Conservation (phyloP, 805 yeast species). For the Zygotorulaspora danielsina region DNA sequence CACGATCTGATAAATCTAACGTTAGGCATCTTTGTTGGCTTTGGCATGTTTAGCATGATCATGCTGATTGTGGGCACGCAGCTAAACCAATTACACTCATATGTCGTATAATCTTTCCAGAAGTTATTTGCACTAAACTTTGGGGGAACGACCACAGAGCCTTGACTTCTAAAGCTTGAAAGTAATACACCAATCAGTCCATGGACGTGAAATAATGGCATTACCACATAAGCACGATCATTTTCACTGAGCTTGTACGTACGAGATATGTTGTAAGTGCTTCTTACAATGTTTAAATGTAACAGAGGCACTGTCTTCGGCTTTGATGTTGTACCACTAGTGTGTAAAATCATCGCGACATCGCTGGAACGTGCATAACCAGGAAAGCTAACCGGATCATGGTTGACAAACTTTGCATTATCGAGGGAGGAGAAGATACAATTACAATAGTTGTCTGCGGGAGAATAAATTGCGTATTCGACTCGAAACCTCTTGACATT, state of each 20-base stretch:
- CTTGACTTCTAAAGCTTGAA: conserved; percentile 57
- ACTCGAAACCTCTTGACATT: conserved; percentile 39
- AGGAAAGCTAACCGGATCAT: conserved; percentile 32
- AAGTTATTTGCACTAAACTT: conserved; percentile 57
- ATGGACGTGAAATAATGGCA: conserved; percentile 78
- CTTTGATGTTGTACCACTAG: conserved; percentile 72
- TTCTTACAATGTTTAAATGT: conserved; percentile 57
- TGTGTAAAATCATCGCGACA: conserved; percentile 62
- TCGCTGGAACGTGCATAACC: conserved; percentile 47
- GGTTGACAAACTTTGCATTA: conserved; percentile 34
- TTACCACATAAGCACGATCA: conserved; percentile 60
- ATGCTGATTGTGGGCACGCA: conserved; percentile 76
- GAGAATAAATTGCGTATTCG: conserved; percentile 38
- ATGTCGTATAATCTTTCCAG: conserved; percentile 52
- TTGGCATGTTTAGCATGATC: conserved; percentile 50
- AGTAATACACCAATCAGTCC: conserved; percentile 64
- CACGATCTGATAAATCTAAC: conserved; percentile 69
- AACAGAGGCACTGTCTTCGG: conserved; percentile 74
- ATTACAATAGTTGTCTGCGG: conserved; percentile 26
- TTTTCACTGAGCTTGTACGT: conserved; percentile 48
- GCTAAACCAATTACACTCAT: conserved; percentile 64
- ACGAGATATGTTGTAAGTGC: conserved; percentile 53
- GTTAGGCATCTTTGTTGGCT: conserved; percentile 49
- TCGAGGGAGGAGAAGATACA: conserved; percentile 26
- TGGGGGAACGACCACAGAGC: conserved; percentile 58